Percentiles rank a stretch among this genome's conserved stretches.
Evolutionary conservation across 2,329 filamentous ascomycete species (phyloP).

Genomic region (Harringtonia lauricola): DNA sequence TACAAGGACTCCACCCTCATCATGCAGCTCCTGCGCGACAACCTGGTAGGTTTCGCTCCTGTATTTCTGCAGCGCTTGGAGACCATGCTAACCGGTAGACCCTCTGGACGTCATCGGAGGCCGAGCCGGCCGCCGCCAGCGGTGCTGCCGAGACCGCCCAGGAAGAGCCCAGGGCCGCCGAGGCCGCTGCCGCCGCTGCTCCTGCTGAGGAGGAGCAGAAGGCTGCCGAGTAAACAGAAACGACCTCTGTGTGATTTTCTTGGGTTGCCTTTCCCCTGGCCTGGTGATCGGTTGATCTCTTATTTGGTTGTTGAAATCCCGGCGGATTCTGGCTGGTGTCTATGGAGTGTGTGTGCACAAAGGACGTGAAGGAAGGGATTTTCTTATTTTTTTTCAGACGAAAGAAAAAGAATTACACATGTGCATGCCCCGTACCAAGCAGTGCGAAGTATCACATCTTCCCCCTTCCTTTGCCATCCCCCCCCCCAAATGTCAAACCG

Average conservation of each 20-base stretch:
- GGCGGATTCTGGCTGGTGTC: slow-evolving; percentile 44
- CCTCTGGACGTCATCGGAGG: slow-evolving; percentile 98
- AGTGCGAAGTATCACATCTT: slow-evolving; percentile 7
- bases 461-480: not conserved
- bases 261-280: slow-evolving; percentile 22
- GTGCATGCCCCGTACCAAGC: slow-evolving; percentile 6
- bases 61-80: not conserved
- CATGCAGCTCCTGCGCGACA: slow-evolving; percentile 97
- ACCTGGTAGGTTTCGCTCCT: slow-evolving; percentile 55
- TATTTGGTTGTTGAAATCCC: slow-evolving; percentile 25
- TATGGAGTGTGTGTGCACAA: slow-evolving; percentile 51
- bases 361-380: slow-evolving; percentile 4
- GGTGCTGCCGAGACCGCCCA: slow-evolving; percentile 35
- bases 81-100: slow-evolving; percentile 44
- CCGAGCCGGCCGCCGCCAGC: slow-evolving; percentile 57
- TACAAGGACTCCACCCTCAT: slow-evolving; percentile 99
- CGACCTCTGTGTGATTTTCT: slow-evolving; percentile 8
- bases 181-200: slow-evolving; percentile 32
- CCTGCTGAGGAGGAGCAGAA: slow-evolving; percentile 55
- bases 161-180: slow-evolving; percentile 45
- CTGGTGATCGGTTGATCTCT: slow-evolving; percentile 29
- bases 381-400: slow-evolving; percentile 6
- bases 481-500: not conserved
- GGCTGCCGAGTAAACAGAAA: slow-evolving; percentile 43
- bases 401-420: slow-evolving; percentile 6